Evolutionary conservation across 139 green algal species (phyloP), one percentile per base, ranked within the genome.

Genomic region (Nannochloris sp.): DNA sequence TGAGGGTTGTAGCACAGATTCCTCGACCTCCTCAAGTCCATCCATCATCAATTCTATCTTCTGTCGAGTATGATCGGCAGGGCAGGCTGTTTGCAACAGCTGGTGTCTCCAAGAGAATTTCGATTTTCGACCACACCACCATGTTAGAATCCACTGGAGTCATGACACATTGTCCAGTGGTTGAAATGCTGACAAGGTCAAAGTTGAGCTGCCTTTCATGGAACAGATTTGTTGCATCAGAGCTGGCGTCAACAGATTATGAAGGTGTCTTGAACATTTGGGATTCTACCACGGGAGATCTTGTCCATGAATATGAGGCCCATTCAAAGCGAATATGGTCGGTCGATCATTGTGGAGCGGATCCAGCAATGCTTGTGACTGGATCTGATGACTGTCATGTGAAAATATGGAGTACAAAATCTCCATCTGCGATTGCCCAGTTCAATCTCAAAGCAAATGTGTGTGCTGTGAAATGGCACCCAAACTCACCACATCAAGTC

Each of bases 321-420:
- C 87, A 95, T 73, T 64, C 81, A 25, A 76, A 86, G 67, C 80
- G 92, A 12, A 85, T 95, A 34, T 97, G 92, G 91, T 84, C 62
- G 14, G 81, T 95, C 5, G 88, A 95, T 67, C 93, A 83, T 62
- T 87, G 70, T 51, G 40, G 10, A 0, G 53, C 68, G 3, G 70
- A 81, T 44, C 80, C 83, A 2, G 73, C 78, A 44, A 70, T 88
- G 15, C 74, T 97, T 19, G 81, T 77, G n/a, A 85, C 72, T 2
- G 88, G 79, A 57, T 86, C 78, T 7, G 91, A 97, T 70, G 91
- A 97, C 69, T 88, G 90, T 48, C 80, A 72, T n/a, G 84, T 95
- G n/a, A 85, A 87, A 59, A 70, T 97, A 29, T 88, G 87, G 78
- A 66, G 10, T 53, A 82, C 81, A 49, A 44, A 34, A 60, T 68